phyloP scores from a whole-genome alignment of 768 basidiomycete genomes.

The Hericium rajendrae region DNA sequence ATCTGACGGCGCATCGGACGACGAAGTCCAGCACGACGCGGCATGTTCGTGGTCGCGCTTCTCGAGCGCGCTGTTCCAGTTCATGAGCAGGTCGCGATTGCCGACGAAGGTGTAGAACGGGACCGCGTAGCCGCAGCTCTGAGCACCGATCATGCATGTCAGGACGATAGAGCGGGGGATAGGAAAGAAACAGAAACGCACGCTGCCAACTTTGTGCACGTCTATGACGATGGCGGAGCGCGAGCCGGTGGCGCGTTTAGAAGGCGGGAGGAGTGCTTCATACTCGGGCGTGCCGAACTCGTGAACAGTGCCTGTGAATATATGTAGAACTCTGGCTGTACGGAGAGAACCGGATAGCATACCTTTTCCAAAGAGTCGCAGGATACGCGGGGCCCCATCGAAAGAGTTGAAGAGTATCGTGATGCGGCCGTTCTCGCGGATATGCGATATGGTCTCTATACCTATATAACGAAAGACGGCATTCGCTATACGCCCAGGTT shows the following conservation, averaged over 20 bases:
- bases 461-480: constrained; percentile 23
- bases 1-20: background rate
- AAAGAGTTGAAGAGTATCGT: constrained; percentile 56
- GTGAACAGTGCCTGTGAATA: constrained; percentile 41
- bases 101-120: constrained; percentile 49
- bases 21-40: constrained; percentile 4
- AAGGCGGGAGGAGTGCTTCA: constrained; percentile 36
- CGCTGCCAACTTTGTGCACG: constrained; percentile 47
- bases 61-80: constrained; percentile 38
- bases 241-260: constrained; percentile 43
- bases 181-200: constrained; percentile 15
- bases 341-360: constrained; percentile 4
- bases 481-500: background rate
- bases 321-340: background rate
- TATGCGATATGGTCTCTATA: constrained; percentile 48
- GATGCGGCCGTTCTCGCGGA: constrained; percentile 55
- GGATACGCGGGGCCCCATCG: constrained; percentile 47
- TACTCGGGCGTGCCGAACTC: constrained; percentile 60
- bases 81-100: constrained; percentile 44
- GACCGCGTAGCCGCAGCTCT: constrained; percentile 63
- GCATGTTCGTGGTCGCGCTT: constrained; percentile 25
- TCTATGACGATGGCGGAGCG: constrained; percentile 53
- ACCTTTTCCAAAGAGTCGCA: constrained; percentile 55
- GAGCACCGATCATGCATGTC: constrained; percentile 14
- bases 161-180: background rate